Base-by-base conservation (phyloP, 106 monocot species). In the Platanthera guangdongensis region DNA sequence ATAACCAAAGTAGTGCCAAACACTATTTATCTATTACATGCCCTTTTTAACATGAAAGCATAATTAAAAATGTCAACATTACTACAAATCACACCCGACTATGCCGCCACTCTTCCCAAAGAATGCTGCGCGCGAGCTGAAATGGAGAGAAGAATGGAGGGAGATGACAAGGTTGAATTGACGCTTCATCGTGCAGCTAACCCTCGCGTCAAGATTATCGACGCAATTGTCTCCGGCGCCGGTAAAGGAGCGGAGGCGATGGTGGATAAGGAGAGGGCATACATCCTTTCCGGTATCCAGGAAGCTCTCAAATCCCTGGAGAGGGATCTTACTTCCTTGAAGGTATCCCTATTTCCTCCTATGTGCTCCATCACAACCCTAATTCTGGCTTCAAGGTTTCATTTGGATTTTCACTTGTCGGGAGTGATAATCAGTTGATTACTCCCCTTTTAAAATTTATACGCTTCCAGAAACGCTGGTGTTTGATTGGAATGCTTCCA, bases 221-320 rank as follows among this genome's bases (percentile, higher is more conserved):
- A 75, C 47, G 82, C 75, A 74, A 72, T 80, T 50, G 55, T 32
- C 6, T 39, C 48, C n/a, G 48, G 60, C 64, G 75, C 75, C 18
- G 77, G 28, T 48, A 16, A 54, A 16, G 16, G 51, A 53, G 54
- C 11, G 11, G 9, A 13, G 70, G n/a, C 5, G 81, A 30, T 39
- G 28, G 52, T 10, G 3, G 52, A 6, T 10, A 54, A 76, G 50
- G 78, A 87, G 49, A 79, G 73, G 49, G 75, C n/a, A 22, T 78
- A 84, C 48, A 74, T 52, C 51, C 80, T 88, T 4, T 9, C 85
- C 59, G 71, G 82, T 28, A 82, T 88, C 49, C 75, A 77, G 30
- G 82, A 83, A 19, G 88, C 88, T 22, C 80, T 88, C 12, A 80
- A 80, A 25, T 85, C 85, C 10, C 75, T 88, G 30, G 88, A 88